Conservation (phyloP, 2,329 filamentous ascomycete genomes). For the Ceratocystis cubensis region DNA sequence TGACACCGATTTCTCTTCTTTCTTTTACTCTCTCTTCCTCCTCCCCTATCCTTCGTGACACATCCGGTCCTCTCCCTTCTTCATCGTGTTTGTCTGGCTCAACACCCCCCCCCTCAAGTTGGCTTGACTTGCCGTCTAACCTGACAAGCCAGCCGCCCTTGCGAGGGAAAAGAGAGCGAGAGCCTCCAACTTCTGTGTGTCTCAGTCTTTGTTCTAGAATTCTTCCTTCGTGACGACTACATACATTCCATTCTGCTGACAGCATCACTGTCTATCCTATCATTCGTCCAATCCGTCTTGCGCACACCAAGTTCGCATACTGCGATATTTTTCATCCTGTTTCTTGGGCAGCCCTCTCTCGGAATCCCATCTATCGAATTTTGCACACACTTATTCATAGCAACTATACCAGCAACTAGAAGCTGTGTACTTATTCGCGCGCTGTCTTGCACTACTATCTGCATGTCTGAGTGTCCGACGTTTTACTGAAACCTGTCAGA, state of each 20-base stretch:
- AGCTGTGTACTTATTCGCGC: not conserved
- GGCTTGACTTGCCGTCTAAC: not conserved
- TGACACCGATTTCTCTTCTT: not conserved
- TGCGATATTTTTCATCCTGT: not conserved
- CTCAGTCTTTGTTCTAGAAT: slow-evolving; percentile 2
- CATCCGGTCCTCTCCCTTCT: not conserved
- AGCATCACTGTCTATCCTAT: not conserved
- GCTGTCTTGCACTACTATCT: not conserved
- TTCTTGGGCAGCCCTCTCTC: too few relatives aligned
- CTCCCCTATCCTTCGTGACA: slow-evolving; percentile 1
- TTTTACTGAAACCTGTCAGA: slow-evolving; percentile 5
- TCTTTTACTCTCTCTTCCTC: not conserved
- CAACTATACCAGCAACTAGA: too few relatives aligned
- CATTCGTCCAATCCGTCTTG: not conserved
- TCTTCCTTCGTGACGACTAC: slow-evolving; percentile 2
- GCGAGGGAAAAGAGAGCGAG: not conserved
- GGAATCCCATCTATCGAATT: too few relatives aligned
- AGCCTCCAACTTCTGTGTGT: not conserved
- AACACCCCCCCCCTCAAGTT: not conserved
- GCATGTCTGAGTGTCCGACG: not conserved
- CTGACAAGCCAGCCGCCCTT: not conserved
- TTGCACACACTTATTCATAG: not conserved
- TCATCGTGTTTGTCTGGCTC: not conserved
- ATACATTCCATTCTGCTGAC: not conserved
- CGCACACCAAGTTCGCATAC: not conserved